These are phyloP conservation scores for Carex kokanica DNA, from an alignment of 176 grass and related monocot species.

Conservation along the genomic window DNA sequence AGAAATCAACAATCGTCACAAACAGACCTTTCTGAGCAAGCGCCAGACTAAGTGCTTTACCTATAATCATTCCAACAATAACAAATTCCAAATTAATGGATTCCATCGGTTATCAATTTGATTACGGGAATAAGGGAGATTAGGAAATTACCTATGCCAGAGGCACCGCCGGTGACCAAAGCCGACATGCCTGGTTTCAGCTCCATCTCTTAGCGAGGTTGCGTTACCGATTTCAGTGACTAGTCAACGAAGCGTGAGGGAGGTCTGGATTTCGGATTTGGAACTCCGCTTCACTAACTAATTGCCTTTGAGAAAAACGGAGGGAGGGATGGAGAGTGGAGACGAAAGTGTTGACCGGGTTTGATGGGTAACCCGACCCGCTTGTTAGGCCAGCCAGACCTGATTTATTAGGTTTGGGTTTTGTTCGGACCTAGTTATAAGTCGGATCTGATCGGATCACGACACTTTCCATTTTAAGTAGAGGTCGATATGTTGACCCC, in stretches of 20 bases:
- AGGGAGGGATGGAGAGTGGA: too few species aligned
- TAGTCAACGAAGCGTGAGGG: background rate
- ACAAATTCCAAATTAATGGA: background rate
- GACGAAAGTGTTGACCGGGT: too few species aligned
- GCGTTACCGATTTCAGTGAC: background rate
- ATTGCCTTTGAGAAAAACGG: background rate
- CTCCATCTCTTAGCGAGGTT: constrained; percentile 50
- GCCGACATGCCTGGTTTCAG: constrained; percentile 92
- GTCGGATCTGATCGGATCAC: too few species aligned
- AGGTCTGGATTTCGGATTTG: background rate
- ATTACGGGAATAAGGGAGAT: background rate
- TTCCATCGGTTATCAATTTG: background rate
- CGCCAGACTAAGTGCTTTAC: constrained; percentile 79
- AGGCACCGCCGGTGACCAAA: constrained; percentile 82
- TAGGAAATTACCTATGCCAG: constrained; percentile 72
- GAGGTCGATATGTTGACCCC: too few species aligned
- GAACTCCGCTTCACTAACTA: background rate
- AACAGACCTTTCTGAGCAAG: constrained; percentile 78
- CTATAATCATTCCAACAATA: constrained; percentile 34
- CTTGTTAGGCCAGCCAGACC: too few species aligned
- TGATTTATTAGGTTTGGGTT: too few species aligned
- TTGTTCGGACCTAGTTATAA: too few species aligned
- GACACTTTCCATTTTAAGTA: too few species aligned
- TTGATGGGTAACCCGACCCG: too few species aligned
- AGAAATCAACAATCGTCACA: constrained; percentile 77